These are phyloP conservation scores for Flaveria ramosissima DNA, from an alignment of 129 eudicot genomes.

Conservation along the genomic window DNA sequence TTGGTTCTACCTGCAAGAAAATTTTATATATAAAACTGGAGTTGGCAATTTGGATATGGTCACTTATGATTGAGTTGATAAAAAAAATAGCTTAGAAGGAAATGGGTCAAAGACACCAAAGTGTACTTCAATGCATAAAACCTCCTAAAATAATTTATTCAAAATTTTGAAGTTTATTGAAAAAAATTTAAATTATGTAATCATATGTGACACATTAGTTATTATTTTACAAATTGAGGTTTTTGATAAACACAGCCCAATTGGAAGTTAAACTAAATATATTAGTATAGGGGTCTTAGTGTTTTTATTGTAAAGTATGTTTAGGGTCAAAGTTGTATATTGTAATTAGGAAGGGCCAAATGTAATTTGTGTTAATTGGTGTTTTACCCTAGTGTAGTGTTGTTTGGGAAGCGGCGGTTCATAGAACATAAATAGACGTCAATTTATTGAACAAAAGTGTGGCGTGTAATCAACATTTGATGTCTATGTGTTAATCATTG, in stretches of 20 bases:
- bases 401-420: no score
- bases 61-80: background rate
- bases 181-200: background rate
- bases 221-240: background rate
- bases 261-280: no score
- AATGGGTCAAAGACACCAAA: background rate
- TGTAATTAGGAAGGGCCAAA: no score
- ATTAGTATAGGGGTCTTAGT: no score
- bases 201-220: background rate
- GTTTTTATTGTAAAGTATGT: no score
- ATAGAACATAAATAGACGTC: no score
- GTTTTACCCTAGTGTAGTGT: no score
- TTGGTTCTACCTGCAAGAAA: conserved; percentile 63
- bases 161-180: background rate
- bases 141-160: background rate
- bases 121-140: conserved; percentile 2
- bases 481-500: no score
- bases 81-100: background rate
- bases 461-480: no score
- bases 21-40: background rate
- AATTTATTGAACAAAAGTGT: no score
- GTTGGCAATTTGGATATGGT: background rate
- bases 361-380: no score
- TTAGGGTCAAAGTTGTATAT: no score
- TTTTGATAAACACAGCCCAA: background rate